Evolutionary conservation across 2,329 filamentous ascomycete genomes (phyloP).

Genomic region (Nectriaceae sp.): DNA sequence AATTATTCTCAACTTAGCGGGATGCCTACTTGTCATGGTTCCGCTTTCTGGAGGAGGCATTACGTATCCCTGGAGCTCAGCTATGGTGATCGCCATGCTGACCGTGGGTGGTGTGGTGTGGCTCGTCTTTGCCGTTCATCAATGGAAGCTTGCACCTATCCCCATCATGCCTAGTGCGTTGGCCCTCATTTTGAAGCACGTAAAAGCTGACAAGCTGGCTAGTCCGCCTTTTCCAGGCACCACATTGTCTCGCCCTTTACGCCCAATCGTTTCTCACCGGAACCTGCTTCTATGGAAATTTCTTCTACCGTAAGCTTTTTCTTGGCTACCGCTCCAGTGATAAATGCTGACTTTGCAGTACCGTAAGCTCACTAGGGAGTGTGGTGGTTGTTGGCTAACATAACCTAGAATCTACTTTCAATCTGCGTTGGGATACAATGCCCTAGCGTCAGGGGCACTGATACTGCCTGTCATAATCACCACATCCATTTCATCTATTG

Average conservation of each 20-base stretch:
- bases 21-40: background rate
- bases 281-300: background rate
- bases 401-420: slow-evolving; percentile 36
- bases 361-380: too few species aligned
- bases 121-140: background rate
- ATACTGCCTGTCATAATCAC: slow-evolving; percentile 32
- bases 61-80: background rate
- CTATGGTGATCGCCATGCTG: background rate
- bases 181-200: background rate
- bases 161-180: background rate
- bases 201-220: background rate
- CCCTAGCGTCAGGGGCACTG: slow-evolving; percentile 31
- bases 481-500: slow-evolving; percentile 29
- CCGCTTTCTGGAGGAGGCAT: background rate
- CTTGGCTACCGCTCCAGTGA: too few species aligned
- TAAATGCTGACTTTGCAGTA: too few species aligned
- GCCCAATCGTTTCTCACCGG: too few species aligned
- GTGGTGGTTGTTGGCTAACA: too few species aligned
- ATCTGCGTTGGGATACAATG: slow-evolving; percentile 24
- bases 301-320: slow-evolving; percentile 7
- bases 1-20: background rate
- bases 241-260: too few species aligned
- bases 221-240: too few species aligned
- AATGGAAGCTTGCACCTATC: background rate
- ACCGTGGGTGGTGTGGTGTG: background rate